Base-by-base conservation (phyloP, 2,329 filamentous ascomycete species). In the Phoma sp. region DNA sequence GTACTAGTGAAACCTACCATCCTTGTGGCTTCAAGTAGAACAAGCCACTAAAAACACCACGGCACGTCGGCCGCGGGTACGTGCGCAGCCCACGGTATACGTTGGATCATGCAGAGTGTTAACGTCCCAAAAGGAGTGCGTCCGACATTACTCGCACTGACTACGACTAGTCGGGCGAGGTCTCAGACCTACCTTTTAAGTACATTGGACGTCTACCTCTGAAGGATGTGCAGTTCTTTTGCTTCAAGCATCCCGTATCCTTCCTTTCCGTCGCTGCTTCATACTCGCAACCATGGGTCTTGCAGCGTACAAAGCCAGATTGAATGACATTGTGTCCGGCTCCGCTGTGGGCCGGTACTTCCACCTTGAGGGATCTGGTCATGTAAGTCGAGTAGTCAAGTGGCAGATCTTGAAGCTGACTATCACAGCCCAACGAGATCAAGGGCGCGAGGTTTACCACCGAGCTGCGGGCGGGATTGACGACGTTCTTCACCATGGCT, bases 361-460 rank as follows among this genome's bases (percentile, higher is more conserved):
- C 77, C 85, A 86, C 60, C 84, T 96, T 41, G 90, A 96, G 61
- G 89, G 89, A 62, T 91, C 85, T 37, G 90, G 90, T 65, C 89
- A 93, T 84, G 89, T 91, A 83, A 80, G 86, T 83, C 53, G 11
- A 35, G 6, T 32, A 10, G 24, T 13, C 3, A 24, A 39, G 32
- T 27, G 10, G 9, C 24, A 57, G 27, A 55, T 39, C 25, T 24
- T 4, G 9, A 44, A 36, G 43, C 63, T 67, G 48, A 66, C 48
- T 8, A 32, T 10, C 22, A 56, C 55, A 90, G 87, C 84, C 82
- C 60, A 84, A 81, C 65, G 87, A 90, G 70, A 86, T 90, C 45
- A 88, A 89, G 70, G 87, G 87, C 25, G 88, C 90, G 24, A 82
- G 83, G 62, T 96, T 96, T 78, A 86, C 91, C 67, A 96, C 91